phyloP scores from a whole-genome alignment of 495 filamentous ascomycete genomes.

The Penicillium riverlandense region DNA sequence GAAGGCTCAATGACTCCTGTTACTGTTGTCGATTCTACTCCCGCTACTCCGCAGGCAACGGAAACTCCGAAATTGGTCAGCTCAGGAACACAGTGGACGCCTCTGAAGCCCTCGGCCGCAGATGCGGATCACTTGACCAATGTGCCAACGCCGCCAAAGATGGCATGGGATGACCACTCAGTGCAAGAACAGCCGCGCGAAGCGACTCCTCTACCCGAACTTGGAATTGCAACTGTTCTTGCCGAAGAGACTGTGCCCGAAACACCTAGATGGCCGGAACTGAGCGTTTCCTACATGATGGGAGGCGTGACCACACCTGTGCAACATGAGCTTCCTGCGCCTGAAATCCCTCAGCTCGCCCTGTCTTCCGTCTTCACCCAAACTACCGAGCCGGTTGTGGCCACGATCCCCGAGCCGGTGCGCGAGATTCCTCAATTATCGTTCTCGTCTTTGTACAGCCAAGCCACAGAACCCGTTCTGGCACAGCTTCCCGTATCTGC shows the following conservation, averaged over 20 bases:
- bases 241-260: conserved; percentile 32
- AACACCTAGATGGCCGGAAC: conserved; percentile 19
- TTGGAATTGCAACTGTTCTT: conserved; percentile 26
- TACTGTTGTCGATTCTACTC: conserved; percentile 6
- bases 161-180: conserved; percentile 28
- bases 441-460: conserved; percentile 16
- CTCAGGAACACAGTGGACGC: conserved; percentile 33
- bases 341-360: conserved; percentile 14
- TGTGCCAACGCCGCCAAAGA: conserved; percentile 34
- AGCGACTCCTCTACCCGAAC: conserved; percentile 9
- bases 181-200: conserved; percentile 8
- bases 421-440: conserved; percentile 16
- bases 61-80: conserved; percentile 19
- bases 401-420: conserved; percentile 10
- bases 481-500: conserved; percentile 10
- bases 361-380: conserved; percentile 26
- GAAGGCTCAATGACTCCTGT: conserved; percentile 20
- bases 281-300: conserved; percentile 26
- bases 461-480: conserved; percentile 15
- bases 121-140: conserved; percentile 23
- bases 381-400: conserved; percentile 21
- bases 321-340: conserved; percentile 10
- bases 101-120: conserved; percentile 14
- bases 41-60: conserved; percentile 8
- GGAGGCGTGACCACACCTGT: conserved; percentile 26